These are phyloP conservation scores for Boletellus deceptivus DNA, from an alignment of 1,284 basidiomycete genomes.

Conservation along the genomic window DNA sequence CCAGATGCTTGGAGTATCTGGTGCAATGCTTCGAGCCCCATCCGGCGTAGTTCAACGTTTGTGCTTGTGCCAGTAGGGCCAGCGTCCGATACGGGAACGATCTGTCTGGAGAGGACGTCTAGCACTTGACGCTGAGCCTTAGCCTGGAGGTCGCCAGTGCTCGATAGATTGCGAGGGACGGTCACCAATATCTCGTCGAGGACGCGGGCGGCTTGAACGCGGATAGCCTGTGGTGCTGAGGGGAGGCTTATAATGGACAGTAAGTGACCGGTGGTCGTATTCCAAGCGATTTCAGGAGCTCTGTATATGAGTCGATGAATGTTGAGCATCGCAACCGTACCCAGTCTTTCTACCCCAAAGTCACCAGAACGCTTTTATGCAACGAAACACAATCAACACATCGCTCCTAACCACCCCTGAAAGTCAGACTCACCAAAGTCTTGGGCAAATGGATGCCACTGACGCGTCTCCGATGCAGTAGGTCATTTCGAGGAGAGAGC, in stretches of 20 bases:
- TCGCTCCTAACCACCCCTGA: background rate
- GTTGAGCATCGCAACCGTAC: slow-evolving; percentile 78
- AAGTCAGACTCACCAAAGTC: slow-evolving; percentile 55
- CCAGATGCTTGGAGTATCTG: slow-evolving; percentile 88
- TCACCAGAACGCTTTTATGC: slow-evolving; percentile 64
- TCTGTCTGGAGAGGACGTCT: slow-evolving; percentile 78
- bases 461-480: slow-evolving; percentile 65
- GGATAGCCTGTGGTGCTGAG: slow-evolving; percentile 73
- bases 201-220: slow-evolving; percentile 84
- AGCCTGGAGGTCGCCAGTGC: slow-evolving; percentile 59
- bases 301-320: slow-evolving; percentile 81
- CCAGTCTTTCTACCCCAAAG: slow-evolving; percentile 86
- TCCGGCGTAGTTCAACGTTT: slow-evolving; percentile 75
- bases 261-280: slow-evolving; percentile 75
- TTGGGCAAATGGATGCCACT: slow-evolving; percentile 83
- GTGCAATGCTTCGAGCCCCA: slow-evolving; percentile 87
- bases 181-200: slow-evolving; percentile 79
- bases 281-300: slow-evolving; percentile 84
- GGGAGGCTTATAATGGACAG: slow-evolving; percentile 69
- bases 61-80: slow-evolving; percentile 45
- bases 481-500: slow-evolving; percentile 43
- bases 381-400: background rate
- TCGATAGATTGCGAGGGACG: slow-evolving; percentile 65
- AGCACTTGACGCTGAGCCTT: slow-evolving; percentile 81
- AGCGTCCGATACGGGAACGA: slow-evolving; percentile 52